Evolutionary conservation across 1,139 yeast species (phyloP).

Genomic region (Diutina siamensis): DNA sequence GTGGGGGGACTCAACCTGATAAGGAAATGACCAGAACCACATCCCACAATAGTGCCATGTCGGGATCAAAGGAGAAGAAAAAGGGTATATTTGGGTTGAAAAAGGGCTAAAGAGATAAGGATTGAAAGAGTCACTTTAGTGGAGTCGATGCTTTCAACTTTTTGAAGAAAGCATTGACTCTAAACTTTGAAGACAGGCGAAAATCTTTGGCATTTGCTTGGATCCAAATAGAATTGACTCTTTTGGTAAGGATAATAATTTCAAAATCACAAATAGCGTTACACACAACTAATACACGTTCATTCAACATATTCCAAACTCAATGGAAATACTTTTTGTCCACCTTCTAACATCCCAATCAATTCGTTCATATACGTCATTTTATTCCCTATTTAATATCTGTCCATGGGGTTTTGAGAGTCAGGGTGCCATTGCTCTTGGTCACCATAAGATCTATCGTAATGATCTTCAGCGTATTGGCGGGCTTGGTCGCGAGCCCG

Average conservation of each 20-base stretch:
- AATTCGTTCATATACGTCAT: background rate
- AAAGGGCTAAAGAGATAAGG: too few species aligned
- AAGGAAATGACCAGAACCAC: slow-evolving; percentile 7
- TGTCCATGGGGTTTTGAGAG: slow-evolving; percentile 13
- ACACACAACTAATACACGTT: too few species aligned
- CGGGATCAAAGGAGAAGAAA: slow-evolving; percentile 9
- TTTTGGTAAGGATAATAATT: too few species aligned
- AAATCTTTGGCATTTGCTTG: too few species aligned
- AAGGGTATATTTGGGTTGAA: slow-evolving; percentile 13
- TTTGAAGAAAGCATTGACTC: too few species aligned
- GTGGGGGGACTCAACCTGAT: slow-evolving; percentile 8
- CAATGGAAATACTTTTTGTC: background rate
- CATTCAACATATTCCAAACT: background rate
- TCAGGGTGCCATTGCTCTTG: slow-evolving; percentile 21
- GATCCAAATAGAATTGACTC: too few species aligned
- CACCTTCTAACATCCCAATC: too few species aligned
- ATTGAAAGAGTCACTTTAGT: too few species aligned
- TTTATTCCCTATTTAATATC: slow-evolving; percentile 1
- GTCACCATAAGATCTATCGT: slow-evolving; percentile 21
- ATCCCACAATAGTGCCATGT: background rate
- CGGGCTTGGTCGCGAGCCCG: slow-evolving; percentile 18
- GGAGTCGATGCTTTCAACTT: too few species aligned
- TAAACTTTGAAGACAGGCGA: too few species aligned
- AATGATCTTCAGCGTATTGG: slow-evolving; percentile 14
- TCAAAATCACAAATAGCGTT: too few species aligned